These are phyloP conservation scores for Hyaloscypha hepaticicola DNA, from an alignment of 495 filamentous ascomycete species.

Conservation along the genomic window DNA sequence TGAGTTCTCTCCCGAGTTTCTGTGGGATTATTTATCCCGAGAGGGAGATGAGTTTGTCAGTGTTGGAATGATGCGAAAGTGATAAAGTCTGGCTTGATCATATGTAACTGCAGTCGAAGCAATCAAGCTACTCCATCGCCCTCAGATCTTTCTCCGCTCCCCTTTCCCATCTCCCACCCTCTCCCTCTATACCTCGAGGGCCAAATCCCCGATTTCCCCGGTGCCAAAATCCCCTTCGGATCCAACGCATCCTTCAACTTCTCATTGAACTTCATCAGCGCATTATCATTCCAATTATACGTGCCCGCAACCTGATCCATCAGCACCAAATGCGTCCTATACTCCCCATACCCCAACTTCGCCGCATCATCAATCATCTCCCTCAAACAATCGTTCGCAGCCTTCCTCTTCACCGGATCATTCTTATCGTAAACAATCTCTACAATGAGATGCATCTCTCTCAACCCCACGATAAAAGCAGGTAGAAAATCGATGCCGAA, in stretches of 20 bases:
- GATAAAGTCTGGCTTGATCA: too few relatives aligned
- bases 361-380: constrained; percentile 49
- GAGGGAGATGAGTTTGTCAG: too few relatives aligned
- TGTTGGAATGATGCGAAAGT: too few relatives aligned
- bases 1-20: too few relatives aligned
- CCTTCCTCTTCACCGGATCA: constrained; percentile 36
- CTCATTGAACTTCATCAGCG: constrained; percentile 54
- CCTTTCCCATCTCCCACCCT: constrained; percentile 19
- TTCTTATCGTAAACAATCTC: constrained; percentile 53
- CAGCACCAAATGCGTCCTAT: constrained; percentile 54
- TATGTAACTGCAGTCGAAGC: too few relatives aligned
- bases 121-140: neutral
- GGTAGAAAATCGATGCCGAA: constrained; percentile 49
- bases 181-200: constrained; percentile 44
- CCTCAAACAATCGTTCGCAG: constrained; percentile 41
- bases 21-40: too few relatives aligned
- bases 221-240: constrained; percentile 56
- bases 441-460: constrained; percentile 58
- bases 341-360: constrained; percentile 55
- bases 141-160: neutral
- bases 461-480: constrained; percentile 46
- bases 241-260: constrained; percentile 55
- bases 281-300: constrained; percentile 54
- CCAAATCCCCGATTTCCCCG: constrained; percentile 57
- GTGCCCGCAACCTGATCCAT: constrained; percentile 57